Conservation (phyloP, 164 flowering plant genomes). For the Macadamia integrifolia region DNA sequence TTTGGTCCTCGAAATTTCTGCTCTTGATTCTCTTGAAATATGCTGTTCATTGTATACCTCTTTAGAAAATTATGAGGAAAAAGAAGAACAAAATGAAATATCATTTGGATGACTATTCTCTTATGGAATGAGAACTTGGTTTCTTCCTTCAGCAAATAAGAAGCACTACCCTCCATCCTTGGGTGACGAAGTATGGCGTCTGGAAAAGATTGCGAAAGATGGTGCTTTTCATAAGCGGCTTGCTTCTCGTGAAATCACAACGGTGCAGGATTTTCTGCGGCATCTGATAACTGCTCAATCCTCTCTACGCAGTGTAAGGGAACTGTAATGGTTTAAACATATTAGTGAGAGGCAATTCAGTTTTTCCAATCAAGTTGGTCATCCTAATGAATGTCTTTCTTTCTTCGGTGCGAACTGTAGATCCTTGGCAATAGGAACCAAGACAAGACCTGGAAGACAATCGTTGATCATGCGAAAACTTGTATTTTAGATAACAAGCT, state of each 20-base stretch:
- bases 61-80: neutral
- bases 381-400: neutral
- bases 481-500: constrained; percentile 34
- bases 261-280: constrained; percentile 43
- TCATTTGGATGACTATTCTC: neutral
- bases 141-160: constrained; percentile 25
- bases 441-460: constrained; percentile 45
- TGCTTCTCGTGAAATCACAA: constrained; percentile 16
- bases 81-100: neutral
- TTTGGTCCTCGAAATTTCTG: neutral
- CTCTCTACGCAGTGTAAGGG: neutral
- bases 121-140: neutral
- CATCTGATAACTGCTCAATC: constrained; percentile 13
- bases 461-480: constrained; percentile 44
- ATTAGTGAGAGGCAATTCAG: neutral
- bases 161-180: constrained; percentile 36
- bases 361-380: neutral
- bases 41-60: neutral
- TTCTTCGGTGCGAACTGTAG: constrained; percentile 26
- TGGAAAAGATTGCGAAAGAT: constrained; percentile 33
- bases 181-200: constrained; percentile 41
- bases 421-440: constrained; percentile 33
- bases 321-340: neutral
- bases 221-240: constrained; percentile 38
- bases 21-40: neutral